These are phyloP conservation scores for Physcomitrium patens DNA, from an alignment of 225 moss, liverwort and hornwort genomes.

Conservation along the genomic window DNA sequence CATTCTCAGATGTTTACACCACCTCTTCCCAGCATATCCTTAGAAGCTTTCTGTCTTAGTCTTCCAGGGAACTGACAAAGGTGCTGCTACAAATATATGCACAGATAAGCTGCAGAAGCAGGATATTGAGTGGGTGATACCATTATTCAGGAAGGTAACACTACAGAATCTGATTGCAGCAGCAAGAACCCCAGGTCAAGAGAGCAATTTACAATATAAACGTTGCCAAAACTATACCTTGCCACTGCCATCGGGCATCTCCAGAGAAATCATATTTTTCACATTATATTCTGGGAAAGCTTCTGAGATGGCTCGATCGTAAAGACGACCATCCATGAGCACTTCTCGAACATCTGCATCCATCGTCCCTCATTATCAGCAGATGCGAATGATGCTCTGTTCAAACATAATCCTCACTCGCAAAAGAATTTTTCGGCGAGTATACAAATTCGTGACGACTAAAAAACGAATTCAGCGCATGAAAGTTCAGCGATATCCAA, in stretches of 20 bases:
- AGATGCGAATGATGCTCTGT: not conserved
- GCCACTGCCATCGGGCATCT: slow-evolving; percentile 90
- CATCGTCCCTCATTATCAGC: slow-evolving; percentile 20
- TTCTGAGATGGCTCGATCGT: slow-evolving; percentile 64
- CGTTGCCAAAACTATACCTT: slow-evolving; percentile 51
- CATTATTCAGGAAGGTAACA: not conserved
- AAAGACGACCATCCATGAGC: slow-evolving; percentile 63
- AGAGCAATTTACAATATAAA: slow-evolving; percentile 3
- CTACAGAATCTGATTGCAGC: not conserved
- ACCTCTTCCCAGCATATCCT: slow-evolving; percentile 38
- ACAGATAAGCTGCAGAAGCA: not conserved
- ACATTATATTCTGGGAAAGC: slow-evolving; percentile 90
- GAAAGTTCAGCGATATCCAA: too few relatives aligned
- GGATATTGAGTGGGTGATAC: not conserved
- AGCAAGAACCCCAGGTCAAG: not conserved
- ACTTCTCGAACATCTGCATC: slow-evolving; percentile 84
- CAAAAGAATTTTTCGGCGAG: not conserved
- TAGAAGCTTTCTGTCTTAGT: not conserved
- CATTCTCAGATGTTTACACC: slow-evolving; percentile 86
- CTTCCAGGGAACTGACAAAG: not conserved
- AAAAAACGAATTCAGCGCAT: not conserved
- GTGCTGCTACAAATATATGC: not conserved
- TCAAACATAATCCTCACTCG: not conserved
- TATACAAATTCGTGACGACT: not conserved
- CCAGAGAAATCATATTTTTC: slow-evolving; percentile 84